Percentiles rank a stretch among this genome's conserved stretches.
Conservation (phyloP, 257 asterid genomes). For the Ocimum tenuiflorum region DNA sequence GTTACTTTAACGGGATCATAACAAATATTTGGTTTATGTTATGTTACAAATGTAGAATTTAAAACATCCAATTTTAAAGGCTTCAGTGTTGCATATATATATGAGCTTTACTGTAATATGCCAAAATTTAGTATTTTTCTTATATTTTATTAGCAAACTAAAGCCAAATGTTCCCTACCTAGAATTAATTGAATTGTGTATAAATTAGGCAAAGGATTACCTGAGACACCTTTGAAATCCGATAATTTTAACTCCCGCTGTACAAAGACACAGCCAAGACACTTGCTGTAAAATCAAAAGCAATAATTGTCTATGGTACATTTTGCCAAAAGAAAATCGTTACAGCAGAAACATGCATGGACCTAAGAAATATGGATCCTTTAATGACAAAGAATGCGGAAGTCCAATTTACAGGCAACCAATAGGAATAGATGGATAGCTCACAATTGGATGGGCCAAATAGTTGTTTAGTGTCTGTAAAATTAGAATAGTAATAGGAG, state of each 20-base stretch:
- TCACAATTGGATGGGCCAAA: not conserved
- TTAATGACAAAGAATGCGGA: not conserved
- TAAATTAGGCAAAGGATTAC: constrained; percentile 27
- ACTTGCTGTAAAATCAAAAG: constrained; percentile 56
- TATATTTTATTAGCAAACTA: not conserved
- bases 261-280: constrained; percentile 95
- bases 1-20: not conserved
- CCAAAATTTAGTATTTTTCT: not conserved
- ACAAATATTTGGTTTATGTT: not conserved
- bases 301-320: not conserved
- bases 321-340: not conserved
- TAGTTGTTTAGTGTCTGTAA: not conserved
- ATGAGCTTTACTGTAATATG: not conserved
- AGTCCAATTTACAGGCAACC: not conserved
- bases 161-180: constrained; percentile 5
- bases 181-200: not conserved
- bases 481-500: not conserved
- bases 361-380: not conserved
- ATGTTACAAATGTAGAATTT: not conserved
- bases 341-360: constrained; percentile 5
- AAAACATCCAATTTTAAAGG: not conserved
- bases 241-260: constrained; percentile 83
- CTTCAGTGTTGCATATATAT: not conserved
- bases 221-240: constrained; percentile 90
- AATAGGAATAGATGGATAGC: not conserved